A percentile compares a stretch with the other conserved stretches of the same genome.
These are phyloP conservation scores for Solanum chiquidenum DNA, from an alignment of 257 asterid genomes.

Conservation along the genomic window DNA sequence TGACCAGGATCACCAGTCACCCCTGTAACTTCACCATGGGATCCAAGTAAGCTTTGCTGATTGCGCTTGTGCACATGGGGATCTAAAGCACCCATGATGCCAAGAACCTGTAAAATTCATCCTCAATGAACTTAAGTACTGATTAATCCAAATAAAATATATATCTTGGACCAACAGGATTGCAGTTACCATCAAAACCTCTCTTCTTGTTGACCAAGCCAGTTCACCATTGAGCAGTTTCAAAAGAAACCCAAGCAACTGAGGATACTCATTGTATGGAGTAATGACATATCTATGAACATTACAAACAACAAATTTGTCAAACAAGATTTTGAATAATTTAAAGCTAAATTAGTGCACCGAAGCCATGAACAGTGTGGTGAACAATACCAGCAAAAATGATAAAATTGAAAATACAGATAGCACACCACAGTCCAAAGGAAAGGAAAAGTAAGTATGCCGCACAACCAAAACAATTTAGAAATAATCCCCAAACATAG, in stretches of 20 bases:
- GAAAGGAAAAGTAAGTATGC: not conserved
- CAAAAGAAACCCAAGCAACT: conserved; percentile 76
- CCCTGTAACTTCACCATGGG: conserved; percentile 83
- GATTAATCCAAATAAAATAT: not conserved
- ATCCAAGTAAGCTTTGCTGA: conserved; percentile 70
- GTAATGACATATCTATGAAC: conserved; percentile 74
- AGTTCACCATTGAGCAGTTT: conserved; percentile 93
- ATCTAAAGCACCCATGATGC: conserved; percentile 98
- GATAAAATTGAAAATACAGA: not conserved
- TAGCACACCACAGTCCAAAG: not conserved
- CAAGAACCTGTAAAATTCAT: conserved; percentile 57
- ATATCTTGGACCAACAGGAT: conserved; percentile 1
- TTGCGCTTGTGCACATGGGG: conserved; percentile 90
- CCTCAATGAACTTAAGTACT: not conserved
- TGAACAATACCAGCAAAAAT: not conserved
- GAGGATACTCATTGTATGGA: conserved; percentile 91
- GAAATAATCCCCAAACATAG: not conserved
- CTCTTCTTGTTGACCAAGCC: conserved; percentile 97
- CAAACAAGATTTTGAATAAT: not conserved
- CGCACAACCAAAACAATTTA: not conserved
- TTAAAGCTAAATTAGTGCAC: not conserved
- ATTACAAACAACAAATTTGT: not conserved
- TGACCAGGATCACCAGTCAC: conserved; percentile 79
- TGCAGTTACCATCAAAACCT: conserved; percentile 72
- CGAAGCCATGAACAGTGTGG: not conserved